Conservation (phyloP, 345 rosid genomes). For the Cardamine chenopodiifolia region DNA sequence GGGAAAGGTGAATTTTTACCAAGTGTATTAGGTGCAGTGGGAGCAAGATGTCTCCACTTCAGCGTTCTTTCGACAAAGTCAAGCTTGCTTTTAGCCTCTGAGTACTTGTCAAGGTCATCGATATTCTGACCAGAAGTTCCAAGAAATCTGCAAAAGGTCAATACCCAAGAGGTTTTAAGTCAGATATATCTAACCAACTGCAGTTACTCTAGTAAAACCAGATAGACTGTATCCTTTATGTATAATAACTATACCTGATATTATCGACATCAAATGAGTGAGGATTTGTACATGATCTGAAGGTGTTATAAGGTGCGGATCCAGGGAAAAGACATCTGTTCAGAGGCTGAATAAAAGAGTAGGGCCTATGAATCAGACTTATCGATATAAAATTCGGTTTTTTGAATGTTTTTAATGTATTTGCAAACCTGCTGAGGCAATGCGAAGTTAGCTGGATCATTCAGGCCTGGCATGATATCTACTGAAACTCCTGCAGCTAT, state of each 20-base stretch:
- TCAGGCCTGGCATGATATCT: slow-evolving; percentile 94
- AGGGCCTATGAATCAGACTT: slow-evolving; percentile 21
- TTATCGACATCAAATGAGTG: slow-evolving; percentile 92
- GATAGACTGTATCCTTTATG: background rate
- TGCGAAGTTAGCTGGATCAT: slow-evolving; percentile 92
- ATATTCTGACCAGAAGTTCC: slow-evolving; percentile 99
- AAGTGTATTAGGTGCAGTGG: slow-evolving; percentile 95
- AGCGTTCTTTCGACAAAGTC: slow-evolving; percentile 92
- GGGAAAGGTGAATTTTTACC: slow-evolving; percentile 47
- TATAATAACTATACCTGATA: slow-evolving; percentile 52
- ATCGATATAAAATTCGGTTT: background rate
- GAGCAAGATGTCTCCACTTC: slow-evolving; percentile 96
- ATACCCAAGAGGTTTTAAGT: slow-evolving; percentile 7
- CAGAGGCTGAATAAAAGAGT: slow-evolving; percentile 64
- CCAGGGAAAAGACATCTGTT: slow-evolving; percentile 93
- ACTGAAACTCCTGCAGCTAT: slow-evolving; percentile 86
- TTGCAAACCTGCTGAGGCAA: slow-evolving; percentile 89
- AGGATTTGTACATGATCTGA: slow-evolving; percentile 90
- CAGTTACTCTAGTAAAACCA: background rate
- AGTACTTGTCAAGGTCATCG: slow-evolving; percentile 87
- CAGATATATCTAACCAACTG: background rate
- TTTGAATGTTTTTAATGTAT: background rate
- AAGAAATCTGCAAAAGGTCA: slow-evolving; percentile 68
- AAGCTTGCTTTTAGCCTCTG: slow-evolving; percentile 76
- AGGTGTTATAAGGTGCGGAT: slow-evolving; percentile 81